A percentile compares a stretch with the other conserved stretches of the same genome.
phyloP scores from a whole-genome alignment of 139 green algal species.

The Yamagishiella unicocca region DNA sequence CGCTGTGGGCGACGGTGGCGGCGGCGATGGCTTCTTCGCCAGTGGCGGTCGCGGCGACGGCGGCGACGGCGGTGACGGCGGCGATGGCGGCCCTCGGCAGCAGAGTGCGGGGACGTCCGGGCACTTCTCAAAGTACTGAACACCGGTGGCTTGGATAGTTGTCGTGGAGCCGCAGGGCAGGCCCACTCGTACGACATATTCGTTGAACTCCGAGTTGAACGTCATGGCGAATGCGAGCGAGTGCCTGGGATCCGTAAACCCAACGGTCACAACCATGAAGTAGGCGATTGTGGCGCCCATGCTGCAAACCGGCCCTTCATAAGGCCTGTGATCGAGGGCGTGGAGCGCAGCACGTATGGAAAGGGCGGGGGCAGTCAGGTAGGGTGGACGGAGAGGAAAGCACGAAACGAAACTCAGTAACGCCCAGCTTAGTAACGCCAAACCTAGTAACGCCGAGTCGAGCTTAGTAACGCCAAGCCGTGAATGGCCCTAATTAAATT shows the following conservation, averaged over 20 bases:
- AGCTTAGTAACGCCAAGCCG: no score
- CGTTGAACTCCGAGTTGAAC: slow-evolving; percentile 17
- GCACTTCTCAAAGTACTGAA: not conserved
- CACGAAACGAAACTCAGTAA: no score
- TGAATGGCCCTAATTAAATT: no score
- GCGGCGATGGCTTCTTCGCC: not conserved
- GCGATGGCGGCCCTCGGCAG: not conserved
- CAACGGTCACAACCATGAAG: slow-evolving; percentile 34
- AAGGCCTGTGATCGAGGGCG: slow-evolving; percentile 5
- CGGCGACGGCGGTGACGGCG: slow-evolving; percentile 4
- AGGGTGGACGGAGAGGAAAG: no score
- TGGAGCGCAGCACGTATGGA: no score
- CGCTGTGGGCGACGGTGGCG: not conserved
- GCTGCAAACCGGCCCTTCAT: slow-evolving; percentile 2
- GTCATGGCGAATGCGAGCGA: slow-evolving; percentile 27
- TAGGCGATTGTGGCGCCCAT: slow-evolving; percentile 24
- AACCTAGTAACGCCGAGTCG: no score
- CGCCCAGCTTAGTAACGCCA: no score
- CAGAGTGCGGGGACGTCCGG: not conserved
- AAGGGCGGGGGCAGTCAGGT: no score
- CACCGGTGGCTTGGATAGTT: not conserved
- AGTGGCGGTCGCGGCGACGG: slow-evolving; percentile 16
- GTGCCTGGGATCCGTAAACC: slow-evolving; percentile 32
- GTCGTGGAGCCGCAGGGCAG: slow-evolving; percentile 13
- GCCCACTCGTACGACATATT: not conserved